Base-by-base conservation (phyloP, 2,329 filamentous ascomycete genomes). In the Zalaria obscura region DNA sequence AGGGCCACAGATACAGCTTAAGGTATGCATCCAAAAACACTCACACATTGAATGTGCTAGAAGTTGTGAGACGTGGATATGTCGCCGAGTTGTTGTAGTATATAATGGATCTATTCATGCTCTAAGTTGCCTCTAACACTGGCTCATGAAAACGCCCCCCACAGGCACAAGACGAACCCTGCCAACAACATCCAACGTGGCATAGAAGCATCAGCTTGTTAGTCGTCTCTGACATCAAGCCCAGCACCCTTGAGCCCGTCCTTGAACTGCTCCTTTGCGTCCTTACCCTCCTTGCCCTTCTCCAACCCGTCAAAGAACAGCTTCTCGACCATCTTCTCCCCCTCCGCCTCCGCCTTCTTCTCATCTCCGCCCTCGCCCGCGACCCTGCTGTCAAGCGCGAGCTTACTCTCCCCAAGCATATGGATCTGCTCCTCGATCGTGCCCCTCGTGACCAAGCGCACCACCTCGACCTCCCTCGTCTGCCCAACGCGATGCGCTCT, bases 401-500 rank as follows among this genome's bases (percentile, higher is more conserved):
- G 71, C 67, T 98, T 98, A 52, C 87, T 93, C 62, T 89, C 76
- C 33, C 91, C 93, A 0, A 95, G 76, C 36, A 83, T 81, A 61
- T 89, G 83, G 40, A 98, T 93, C 45, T 94, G 80, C 62, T 95
- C 88, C 61, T 98, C 91, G 27, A 98, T 84, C 0, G 89, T 93
- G 43, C 73, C 75, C 43, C 72, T 73, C 0, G 83, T 83, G 41
- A 98, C 81, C 1, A 98, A 71, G 27, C 87, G 72, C 34, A 94
- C 78, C 34, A 98, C 83, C 57, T 98, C 89, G 1, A 98, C 91
- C 31, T 89, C 82, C 10, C 84, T 72, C 27, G 76, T 88, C 66
- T 98, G 91, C 0, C 91, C 91, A 5, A 98, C 84, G 9, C 91
- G 81, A 63, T 98, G 91, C 0, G 91, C 91, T 11, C 91, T 80